These are phyloP conservation scores for Pichia terricola DNA, from an alignment of 1,139 yeast genomes.

Conservation along the genomic window DNA sequence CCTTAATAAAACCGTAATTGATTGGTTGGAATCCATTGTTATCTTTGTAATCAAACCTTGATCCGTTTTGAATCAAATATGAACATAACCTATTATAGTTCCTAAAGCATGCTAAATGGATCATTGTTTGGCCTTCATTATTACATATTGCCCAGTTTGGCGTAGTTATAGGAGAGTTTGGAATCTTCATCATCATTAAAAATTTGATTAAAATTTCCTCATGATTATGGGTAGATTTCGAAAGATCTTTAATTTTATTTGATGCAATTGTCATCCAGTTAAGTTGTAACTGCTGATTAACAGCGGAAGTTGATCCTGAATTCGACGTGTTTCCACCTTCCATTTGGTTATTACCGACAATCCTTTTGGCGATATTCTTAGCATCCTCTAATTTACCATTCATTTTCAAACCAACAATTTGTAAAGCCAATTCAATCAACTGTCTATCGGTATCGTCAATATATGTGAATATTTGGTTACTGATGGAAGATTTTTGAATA, in stretches of 20 bases:
- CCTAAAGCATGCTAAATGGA: slow-evolving; percentile 73
- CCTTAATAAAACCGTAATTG: slow-evolving; percentile 74
- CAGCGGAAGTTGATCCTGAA: slow-evolving; percentile 11
- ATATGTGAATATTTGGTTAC: slow-evolving; percentile 59
- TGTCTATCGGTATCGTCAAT: slow-evolving; percentile 90
- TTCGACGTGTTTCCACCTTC: slow-evolving; percentile 4
- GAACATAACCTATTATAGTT: slow-evolving; percentile 56
- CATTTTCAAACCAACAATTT: slow-evolving; percentile 91
- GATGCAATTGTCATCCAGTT: slow-evolving; percentile 35
- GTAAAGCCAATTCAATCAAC: slow-evolving; percentile 83
- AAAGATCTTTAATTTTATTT: slow-evolving; percentile 38
- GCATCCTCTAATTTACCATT: slow-evolving; percentile 92
- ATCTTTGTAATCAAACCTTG: slow-evolving; percentile 67
- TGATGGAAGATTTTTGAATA: slow-evolving; percentile 10
- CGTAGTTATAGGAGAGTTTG: slow-evolving; percentile 48
- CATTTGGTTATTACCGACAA: slow-evolving; percentile 50
- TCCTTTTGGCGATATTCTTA: slow-evolving; percentile 76
- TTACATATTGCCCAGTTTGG: slow-evolving; percentile 80
- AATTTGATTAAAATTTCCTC: slow-evolving; percentile 57
- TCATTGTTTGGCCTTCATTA: slow-evolving; percentile 73
- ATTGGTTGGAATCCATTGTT: slow-evolving; percentile 78
- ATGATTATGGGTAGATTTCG: slow-evolving; percentile 35
- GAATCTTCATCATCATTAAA: slow-evolving; percentile 51
- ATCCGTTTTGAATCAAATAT: slow-evolving; percentile 67
- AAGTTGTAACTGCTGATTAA: slow-evolving; percentile 9